phyloP scores from a whole-genome alignment of 257 asterid genomes.

The Ocimum tenuiflorum region DNA sequence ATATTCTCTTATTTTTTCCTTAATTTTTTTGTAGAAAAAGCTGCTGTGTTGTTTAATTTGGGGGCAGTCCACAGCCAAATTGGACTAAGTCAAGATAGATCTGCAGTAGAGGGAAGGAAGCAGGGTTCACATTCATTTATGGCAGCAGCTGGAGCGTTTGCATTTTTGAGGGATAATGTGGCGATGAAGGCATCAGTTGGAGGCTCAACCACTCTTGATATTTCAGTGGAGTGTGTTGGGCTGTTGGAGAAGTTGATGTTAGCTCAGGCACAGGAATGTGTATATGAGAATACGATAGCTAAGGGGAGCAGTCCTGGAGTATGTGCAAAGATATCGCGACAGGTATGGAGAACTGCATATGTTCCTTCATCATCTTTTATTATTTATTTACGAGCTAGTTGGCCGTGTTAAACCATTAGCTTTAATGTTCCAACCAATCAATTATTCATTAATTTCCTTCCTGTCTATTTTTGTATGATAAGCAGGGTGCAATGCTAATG shows the following conservation, averaged over 20 bases:
- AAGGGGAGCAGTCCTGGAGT: conserved; percentile 90
- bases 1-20: not conserved
- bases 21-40: conserved; percentile 56
- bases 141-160: conserved; percentile 87
- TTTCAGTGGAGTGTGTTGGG: conserved; percentile 76
- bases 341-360: conserved; percentile 38
- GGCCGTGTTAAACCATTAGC: not conserved
- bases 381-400: not conserved
- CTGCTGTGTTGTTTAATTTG: conserved; percentile 83
- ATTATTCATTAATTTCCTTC: not conserved
- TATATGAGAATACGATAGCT: conserved; percentile 80
- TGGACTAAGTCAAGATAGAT: conserved; percentile 73
- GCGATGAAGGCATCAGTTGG: conserved; percentile 74
- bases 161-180: conserved; percentile 72
- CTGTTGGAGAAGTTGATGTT: conserved; percentile 90
- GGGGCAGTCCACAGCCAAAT: conserved; percentile 92
- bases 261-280: conserved; percentile 98
- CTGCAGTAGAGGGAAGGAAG: conserved; percentile 88
- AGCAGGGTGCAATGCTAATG: not conserved
- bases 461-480: not conserved
- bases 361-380: not conserved
- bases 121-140: conserved; percentile 91
- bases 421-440: not conserved
- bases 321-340: conserved; percentile 85
- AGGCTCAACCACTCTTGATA: conserved; percentile 66